Evolutionary conservation across 352 stramenopile species (phyloP).

Genomic region (Globisporangium acanthophoron): DNA sequence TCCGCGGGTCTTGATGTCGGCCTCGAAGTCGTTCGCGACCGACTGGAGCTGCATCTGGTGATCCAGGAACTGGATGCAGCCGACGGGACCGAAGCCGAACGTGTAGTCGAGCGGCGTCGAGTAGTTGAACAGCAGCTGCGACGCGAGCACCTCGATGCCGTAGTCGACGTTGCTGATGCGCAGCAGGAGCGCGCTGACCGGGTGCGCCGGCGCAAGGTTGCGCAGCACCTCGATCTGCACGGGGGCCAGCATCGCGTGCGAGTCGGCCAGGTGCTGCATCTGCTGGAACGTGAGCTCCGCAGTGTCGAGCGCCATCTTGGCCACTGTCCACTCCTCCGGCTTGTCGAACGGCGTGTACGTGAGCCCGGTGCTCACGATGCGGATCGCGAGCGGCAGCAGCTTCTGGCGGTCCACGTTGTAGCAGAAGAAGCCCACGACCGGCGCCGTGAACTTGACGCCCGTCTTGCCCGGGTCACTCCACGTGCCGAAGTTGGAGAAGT

Average conservation of each 20-base stretch:
- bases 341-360: slow-evolving; percentile 43
- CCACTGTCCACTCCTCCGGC: slow-evolving; percentile 36
- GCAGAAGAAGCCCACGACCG: slow-evolving; percentile 38
- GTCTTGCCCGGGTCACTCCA: slow-evolving; percentile 20
- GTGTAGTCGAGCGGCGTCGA: slow-evolving; percentile 35
- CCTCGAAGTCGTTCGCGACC: slow-evolving; percentile 1
- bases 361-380: slow-evolving; percentile 28
- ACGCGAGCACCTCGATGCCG: slow-evolving; percentile 29
- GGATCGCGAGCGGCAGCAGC: slow-evolving; percentile 40
- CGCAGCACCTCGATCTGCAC: slow-evolving; percentile 40
- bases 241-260: slow-evolving; percentile 38
- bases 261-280: slow-evolving; percentile 48
- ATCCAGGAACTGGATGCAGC: slow-evolving; percentile 22
- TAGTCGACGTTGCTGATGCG: slow-evolving; percentile 34
- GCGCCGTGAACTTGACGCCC: slow-evolving; percentile 30
- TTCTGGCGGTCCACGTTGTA: slow-evolving; percentile 18
- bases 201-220: slow-evolving; percentile 24
- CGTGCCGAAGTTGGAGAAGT: slow-evolving; percentile 25
- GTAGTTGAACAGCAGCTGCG: slow-evolving; percentile 32
- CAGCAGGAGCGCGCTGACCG: slow-evolving; percentile 28
- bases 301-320: slow-evolving; percentile 42
- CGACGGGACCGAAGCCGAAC: slow-evolving; percentile 34
- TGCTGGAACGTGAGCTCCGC: slow-evolving; percentile 41
- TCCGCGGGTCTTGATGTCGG: slow-evolving; percentile 2
- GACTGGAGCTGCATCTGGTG: slow-evolving; percentile 1